phyloP scores from a whole-genome alignment of 768 basidiomycete genomes.

The Auriscalpium microsporum region DNA sequence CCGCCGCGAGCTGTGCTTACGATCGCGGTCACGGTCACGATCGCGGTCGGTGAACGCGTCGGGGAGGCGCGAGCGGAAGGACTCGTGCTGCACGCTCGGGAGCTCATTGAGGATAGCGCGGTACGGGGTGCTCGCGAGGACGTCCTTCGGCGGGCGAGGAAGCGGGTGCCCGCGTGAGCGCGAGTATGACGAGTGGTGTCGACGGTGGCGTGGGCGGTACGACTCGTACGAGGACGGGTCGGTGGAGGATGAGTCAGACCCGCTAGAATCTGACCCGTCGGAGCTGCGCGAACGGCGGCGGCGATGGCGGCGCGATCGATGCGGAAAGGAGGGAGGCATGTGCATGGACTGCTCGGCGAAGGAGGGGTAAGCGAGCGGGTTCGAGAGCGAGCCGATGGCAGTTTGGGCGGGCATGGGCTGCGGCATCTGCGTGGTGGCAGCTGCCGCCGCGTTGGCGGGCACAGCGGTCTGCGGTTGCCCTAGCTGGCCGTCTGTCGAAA shows the following conservation, averaged over 20 bases:
- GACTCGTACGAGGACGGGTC: slow-evolving; percentile 4
- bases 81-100: slow-evolving; percentile 22
- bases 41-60: background rate
- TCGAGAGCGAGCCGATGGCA: background rate
- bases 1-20: slow-evolving; percentile 1
- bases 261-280: background rate
- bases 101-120: slow-evolving; percentile 41
- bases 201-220: background rate
- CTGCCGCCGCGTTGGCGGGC: background rate
- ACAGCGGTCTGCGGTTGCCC: slow-evolving; percentile 4
- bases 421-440: background rate
- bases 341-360: background rate
- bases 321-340: background rate
- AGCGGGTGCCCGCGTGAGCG: slow-evolving; percentile 41
- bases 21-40: background rate
- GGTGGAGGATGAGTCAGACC: background rate
- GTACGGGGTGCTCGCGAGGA: slow-evolving; percentile 53
- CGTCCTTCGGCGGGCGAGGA: slow-evolving; percentile 50
- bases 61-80: background rate
- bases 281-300: slow-evolving; percentile 5
- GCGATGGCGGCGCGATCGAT: background rate
- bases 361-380: background rate
- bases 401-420: background rate
- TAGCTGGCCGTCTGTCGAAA: slow-evolving; percentile 2
- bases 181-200: slow-evolving; percentile 6